Percentiles rank a stretch among this genome's conserved stretches.
Conservation (phyloP, 768 basidiomycete genomes). For the Boletus eberwhitei region DNA sequence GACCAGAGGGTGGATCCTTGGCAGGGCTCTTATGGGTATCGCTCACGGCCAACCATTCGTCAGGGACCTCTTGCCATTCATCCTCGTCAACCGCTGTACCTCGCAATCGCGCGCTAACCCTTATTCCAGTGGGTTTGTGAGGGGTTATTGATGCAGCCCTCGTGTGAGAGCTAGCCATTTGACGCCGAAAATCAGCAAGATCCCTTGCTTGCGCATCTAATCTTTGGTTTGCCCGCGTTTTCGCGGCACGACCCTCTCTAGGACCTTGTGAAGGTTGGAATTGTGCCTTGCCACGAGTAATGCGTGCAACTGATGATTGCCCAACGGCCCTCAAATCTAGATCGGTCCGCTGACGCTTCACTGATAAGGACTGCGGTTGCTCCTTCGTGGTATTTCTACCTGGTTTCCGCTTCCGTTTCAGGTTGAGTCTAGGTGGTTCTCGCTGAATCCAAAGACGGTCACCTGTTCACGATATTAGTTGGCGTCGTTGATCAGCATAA, state of each 20-base stretch:
- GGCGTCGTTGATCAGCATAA: background rate
- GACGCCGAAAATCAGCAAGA: slow-evolving; percentile 58
- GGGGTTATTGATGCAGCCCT: slow-evolving; percentile 15
- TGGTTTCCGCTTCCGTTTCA: slow-evolving; percentile 43
- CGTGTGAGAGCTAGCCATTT: slow-evolving; percentile 26
- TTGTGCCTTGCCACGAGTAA: slow-evolving; percentile 15
- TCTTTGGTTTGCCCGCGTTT: slow-evolving; percentile 66
- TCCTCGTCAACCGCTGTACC: slow-evolving; percentile 50
- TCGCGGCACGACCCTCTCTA: slow-evolving; percentile 60
- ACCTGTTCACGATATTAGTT: slow-evolving; percentile 38
- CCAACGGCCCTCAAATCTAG: background rate
- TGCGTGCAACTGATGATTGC: slow-evolving; percentile 7
- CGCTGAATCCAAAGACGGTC: slow-evolving; percentile 88
- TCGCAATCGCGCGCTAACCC: slow-evolving; percentile 64
- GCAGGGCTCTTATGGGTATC: slow-evolving; percentile 16
- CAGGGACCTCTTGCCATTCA: slow-evolving; percentile 78
- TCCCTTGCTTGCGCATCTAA: slow-evolving; percentile 68
- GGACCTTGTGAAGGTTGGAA: slow-evolving; percentile 27
- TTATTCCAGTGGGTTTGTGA: slow-evolving; percentile 48
- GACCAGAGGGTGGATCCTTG: slow-evolving; percentile 10
- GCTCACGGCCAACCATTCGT: slow-evolving; percentile 54
- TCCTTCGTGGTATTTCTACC: slow-evolving; percentile 22
- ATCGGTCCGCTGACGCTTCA: slow-evolving; percentile 29
- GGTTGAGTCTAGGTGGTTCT: slow-evolving; percentile 46
- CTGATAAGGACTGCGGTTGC: slow-evolving; percentile 9